Evolutionary conservation across 805 yeast genomes (phyloP).

Genomic region (Pichia californica): DNA sequence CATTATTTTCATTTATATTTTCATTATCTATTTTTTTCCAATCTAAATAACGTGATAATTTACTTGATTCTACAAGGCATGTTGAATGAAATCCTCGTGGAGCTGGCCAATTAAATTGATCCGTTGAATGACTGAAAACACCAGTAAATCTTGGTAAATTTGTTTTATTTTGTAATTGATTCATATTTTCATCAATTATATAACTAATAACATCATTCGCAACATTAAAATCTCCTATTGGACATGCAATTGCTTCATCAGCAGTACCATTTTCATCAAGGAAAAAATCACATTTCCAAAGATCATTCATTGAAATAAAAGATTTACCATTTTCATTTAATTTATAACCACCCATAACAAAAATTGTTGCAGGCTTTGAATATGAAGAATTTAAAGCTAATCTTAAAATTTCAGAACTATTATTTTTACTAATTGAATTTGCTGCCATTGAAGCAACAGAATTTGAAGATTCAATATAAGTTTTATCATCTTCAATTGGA

Average conservation of each 20-base stretch:
- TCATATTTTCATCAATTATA: constrained; percentile 16
- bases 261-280: constrained; percentile 29
- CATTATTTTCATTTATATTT: background rate
- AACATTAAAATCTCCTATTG: constrained; percentile 26
- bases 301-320: constrained; percentile 29
- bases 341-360: constrained; percentile 46
- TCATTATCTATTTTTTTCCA: background rate
- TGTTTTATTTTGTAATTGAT: constrained; percentile 8
- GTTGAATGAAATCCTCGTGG: constrained; percentile 27
- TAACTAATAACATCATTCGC: constrained; percentile 17
- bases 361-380: constrained; percentile 28
- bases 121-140: constrained; percentile 17
- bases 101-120: constrained; percentile 23
- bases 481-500: constrained; percentile 28
- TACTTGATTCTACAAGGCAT: constrained; percentile 17
- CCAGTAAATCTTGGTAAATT: constrained; percentile 18
- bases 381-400: background rate
- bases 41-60: constrained; percentile 6
- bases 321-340: constrained; percentile 24
- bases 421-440: background rate
- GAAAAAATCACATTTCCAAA: constrained; percentile 30
- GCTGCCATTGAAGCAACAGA: too few species aligned
- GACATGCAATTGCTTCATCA: constrained; percentile 26
- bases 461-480: too few species aligned
- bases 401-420: background rate